Conservation (phyloP, 2,329 filamentous ascomycete species). For the Fusarium albidum region DNA sequence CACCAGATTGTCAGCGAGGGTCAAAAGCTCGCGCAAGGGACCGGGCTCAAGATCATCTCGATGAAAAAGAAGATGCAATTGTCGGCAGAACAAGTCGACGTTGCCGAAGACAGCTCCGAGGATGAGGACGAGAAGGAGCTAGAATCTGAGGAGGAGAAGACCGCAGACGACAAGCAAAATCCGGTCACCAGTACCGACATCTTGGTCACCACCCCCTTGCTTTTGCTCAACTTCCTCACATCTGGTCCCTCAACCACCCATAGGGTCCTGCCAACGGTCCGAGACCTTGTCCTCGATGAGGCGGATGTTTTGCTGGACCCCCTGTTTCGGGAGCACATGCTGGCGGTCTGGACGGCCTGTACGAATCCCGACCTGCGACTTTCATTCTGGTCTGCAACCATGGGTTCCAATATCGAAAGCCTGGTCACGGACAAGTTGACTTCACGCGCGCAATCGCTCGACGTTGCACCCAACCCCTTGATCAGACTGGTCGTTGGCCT, state of each 20-base stretch:
- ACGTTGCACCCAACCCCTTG: conserved; percentile 58
- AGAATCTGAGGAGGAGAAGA: conserved; percentile 46
- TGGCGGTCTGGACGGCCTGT: conserved; percentile 84
- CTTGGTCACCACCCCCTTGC: conserved; percentile 57
- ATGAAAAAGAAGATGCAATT: conserved; percentile 88
- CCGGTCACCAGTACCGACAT: conserved; percentile 48
- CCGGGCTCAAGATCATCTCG: conserved; percentile 78
- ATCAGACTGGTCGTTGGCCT: conserved; percentile 92
- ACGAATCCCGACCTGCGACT: conserved; percentile 73
- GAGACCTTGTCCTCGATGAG: conserved; percentile 85
- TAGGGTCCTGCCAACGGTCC: conserved; percentile 70
- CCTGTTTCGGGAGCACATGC: conserved; percentile 87
- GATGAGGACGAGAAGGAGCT: conserved; percentile 50
- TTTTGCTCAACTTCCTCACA: conserved; percentile 78
- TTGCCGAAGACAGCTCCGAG: conserved; percentile 49
- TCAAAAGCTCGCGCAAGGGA: conserved; percentile 78
- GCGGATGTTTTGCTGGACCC: conserved; percentile 93
- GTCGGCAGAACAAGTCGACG: conserved; percentile 54
- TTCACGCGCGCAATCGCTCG: conserved; percentile 55
- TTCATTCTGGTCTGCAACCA: conserved; percentile 95
- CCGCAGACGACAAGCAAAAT: conserved; percentile 38
- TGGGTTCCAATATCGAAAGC: conserved; percentile 91
- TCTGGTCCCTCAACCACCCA: conserved; percentile 53
- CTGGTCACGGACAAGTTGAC: conserved; percentile 75
- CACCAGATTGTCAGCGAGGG: conserved; percentile 86